These are phyloP conservation scores for Podaxis mareebaensis DNA, from an alignment of 768 basidiomycete genomes.

Conservation along the genomic window DNA sequence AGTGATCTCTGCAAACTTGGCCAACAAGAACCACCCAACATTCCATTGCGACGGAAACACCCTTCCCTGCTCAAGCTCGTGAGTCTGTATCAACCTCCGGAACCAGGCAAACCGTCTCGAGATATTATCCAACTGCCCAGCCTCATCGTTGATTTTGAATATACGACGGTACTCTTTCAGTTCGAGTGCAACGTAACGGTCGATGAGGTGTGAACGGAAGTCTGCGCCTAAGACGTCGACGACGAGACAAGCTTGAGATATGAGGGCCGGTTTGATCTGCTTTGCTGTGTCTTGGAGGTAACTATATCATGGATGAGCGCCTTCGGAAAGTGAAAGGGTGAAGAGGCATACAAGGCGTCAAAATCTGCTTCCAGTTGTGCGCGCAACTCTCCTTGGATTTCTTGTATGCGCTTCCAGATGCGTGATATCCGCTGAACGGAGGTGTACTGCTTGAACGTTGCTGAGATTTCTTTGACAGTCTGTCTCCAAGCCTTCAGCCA, in stretches of 20 bases:
- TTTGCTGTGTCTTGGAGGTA: conserved; percentile 78
- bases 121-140: conserved; percentile 94
- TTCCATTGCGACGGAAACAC: conserved; percentile 88
- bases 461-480: conserved; percentile 87
- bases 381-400: conserved; percentile 81
- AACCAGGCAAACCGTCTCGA: conserved; percentile 96
- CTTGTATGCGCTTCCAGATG: conserved; percentile 77
- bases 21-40: conserved; percentile 77
- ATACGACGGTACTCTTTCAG: conserved; percentile 96
- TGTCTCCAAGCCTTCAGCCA: conserved; percentile 27
- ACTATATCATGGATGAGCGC: conserved; percentile 37
- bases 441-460: conserved; percentile 77
- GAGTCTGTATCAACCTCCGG: conserved; percentile 75
- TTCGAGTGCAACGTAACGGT: conserved; percentile 87
- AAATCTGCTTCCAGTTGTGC: conserved; percentile 86
- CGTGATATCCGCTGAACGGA: conserved; percentile 76
- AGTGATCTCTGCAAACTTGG: conserved; percentile 90
- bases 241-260: conserved; percentile 84
- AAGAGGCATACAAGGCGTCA: conserved; percentile 74
- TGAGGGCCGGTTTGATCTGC: conserved; percentile 59
- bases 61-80: conserved; percentile 84
- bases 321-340: not conserved
- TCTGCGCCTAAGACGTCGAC: conserved; percentile 88
- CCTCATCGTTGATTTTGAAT: conserved; percentile 91
- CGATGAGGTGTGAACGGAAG: conserved; percentile 76